phyloP scores from a whole-genome alignment of 768 basidiomycete species.

The Mycena indigotica region DNA sequence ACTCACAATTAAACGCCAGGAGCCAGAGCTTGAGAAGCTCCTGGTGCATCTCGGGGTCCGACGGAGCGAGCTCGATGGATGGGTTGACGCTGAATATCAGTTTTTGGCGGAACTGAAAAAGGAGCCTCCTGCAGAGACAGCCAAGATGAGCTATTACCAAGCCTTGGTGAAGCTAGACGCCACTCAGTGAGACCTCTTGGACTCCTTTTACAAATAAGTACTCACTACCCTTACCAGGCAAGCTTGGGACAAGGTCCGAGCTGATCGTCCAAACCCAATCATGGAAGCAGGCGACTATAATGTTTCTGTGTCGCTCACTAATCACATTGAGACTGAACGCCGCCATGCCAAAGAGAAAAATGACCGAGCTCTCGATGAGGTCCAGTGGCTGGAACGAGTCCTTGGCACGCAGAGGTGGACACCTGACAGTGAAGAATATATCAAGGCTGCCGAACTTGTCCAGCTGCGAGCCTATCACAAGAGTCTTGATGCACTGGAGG shows the following conservation, averaged over 20 bases:
- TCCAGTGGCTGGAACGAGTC: conserved; percentile 15
- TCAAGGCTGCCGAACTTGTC: not conserved
- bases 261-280: not conserved
- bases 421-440: not conserved
- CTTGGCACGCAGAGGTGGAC: conserved; percentile 6
- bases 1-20: not conserved
- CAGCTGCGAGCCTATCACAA: not conserved
- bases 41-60: not conserved
- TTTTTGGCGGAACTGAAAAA: not conserved
- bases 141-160: not conserved
- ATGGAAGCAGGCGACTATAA: not conserved
- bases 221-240: not conserved
- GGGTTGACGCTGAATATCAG: not conserved
- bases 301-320: not conserved
- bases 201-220: not conserved
- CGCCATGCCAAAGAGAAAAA: conserved; percentile 20
- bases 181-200: not conserved
- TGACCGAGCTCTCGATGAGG: conserved; percentile 4
- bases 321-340: conserved; percentile 6
- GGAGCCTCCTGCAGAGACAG: conserved; percentile 6
- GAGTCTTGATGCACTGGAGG: not conserved
- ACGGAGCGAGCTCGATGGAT: not conserved
- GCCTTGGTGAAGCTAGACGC: not conserved
- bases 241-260: not conserved
- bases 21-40: not conserved